Conservation (phyloP, 2,329 filamentous ascomycete genomes). For the Metarhizium brunneum region DNA sequence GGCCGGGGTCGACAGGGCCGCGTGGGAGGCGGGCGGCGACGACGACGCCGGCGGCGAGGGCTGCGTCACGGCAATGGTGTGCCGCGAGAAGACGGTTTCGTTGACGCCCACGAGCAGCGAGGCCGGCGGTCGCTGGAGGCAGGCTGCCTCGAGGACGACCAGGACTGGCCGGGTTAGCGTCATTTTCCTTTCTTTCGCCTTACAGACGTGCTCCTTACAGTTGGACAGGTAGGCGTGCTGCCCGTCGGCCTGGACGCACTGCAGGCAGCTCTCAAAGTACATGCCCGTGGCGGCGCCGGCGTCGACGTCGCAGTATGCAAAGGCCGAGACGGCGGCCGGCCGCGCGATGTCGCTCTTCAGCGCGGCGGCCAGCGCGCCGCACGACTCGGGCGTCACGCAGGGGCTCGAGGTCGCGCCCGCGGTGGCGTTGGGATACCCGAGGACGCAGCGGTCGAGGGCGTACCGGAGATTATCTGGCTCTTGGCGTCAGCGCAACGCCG, state of each 20-base stretch:
- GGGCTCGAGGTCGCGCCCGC: conserved; percentile 31
- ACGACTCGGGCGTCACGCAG: conserved; percentile 42
- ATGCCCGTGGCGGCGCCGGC: conserved; percentile 23
- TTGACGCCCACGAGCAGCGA: conserved; percentile 29
- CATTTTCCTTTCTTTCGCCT: too few relatives aligned
- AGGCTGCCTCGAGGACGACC: conserved; percentile 41
- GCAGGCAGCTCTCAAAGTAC: conserved; percentile 30
- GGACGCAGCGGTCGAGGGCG: conserved; percentile 41
- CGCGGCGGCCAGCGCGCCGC: conserved; percentile 32
- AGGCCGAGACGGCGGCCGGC: conserved; percentile 19
- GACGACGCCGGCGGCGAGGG: conserved; percentile 13
- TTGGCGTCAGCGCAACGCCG: too few relatives aligned
- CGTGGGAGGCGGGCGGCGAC: not conserved
- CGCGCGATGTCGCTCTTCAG: conserved; percentile 31
- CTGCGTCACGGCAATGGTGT: conserved; percentile 22
- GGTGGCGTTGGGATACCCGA: conserved; percentile 40
- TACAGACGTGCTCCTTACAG: conserved; percentile 24
- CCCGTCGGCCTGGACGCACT: conserved; percentile 35
- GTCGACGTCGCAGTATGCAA: conserved; percentile 39
- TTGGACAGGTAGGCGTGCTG: conserved; percentile 37
- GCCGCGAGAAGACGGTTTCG: conserved; percentile 34
- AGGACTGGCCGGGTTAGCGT: conserved; percentile 26
- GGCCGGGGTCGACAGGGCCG: conserved; percentile 24
- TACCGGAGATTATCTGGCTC: conserved; percentile 42
- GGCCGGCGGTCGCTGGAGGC: conserved; percentile 32